A percentile compares a stretch with the other conserved stretches of the same genome.
Conservation (phyloP, 495 filamentous ascomycete species). For the Aspergillus sclerotiicarbonarius region DNA sequence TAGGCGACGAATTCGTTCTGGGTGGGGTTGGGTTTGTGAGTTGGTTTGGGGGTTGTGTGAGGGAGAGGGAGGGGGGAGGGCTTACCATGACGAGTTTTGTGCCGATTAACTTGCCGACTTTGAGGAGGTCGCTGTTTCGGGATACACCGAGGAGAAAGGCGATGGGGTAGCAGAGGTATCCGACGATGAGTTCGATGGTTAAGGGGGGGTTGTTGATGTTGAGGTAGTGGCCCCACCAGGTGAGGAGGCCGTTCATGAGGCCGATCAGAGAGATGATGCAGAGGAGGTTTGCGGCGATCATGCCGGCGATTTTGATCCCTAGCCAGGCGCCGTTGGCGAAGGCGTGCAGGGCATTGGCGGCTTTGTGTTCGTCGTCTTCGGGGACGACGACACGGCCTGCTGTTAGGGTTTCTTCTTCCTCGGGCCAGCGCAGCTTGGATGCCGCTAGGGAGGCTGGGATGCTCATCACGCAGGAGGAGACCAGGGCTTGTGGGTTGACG, state of each 20-base stretch:
- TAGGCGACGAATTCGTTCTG: slow-evolving; percentile 68
- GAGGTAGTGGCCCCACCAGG: slow-evolving; percentile 86
- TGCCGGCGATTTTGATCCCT: slow-evolving; percentile 83
- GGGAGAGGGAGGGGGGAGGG: slow-evolving; percentile 1
- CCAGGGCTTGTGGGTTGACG: slow-evolving; percentile 77
- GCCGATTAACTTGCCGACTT: slow-evolving; percentile 77
- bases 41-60: slow-evolving; percentile 1
- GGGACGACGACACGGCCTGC: slow-evolving; percentile 77
- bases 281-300: slow-evolving; percentile 74
- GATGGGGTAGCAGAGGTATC: slow-evolving; percentile 81
- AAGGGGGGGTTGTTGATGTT: slow-evolving; percentile 66
- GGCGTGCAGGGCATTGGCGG: slow-evolving; percentile 80
- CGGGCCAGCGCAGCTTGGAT: slow-evolving; percentile 84
- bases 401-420: slow-evolving; percentile 80
- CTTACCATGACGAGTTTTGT: slow-evolving; percentile 72
- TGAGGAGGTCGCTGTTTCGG: slow-evolving; percentile 63
- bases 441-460: slow-evolving; percentile 85
- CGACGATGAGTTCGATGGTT: slow-evolving; percentile 73
- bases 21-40: not conserved
- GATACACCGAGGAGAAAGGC: slow-evolving; percentile 86
- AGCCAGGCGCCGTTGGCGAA: slow-evolving; percentile 87
- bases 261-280: slow-evolving; percentile 82
- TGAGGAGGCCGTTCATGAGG: slow-evolving; percentile 73
- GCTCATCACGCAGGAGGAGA: slow-evolving; percentile 86
- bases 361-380: slow-evolving; percentile 60